Base-by-base conservation (phyloP, 768 basidiomycete genomes). In the Dioszegia crocea region DNA sequence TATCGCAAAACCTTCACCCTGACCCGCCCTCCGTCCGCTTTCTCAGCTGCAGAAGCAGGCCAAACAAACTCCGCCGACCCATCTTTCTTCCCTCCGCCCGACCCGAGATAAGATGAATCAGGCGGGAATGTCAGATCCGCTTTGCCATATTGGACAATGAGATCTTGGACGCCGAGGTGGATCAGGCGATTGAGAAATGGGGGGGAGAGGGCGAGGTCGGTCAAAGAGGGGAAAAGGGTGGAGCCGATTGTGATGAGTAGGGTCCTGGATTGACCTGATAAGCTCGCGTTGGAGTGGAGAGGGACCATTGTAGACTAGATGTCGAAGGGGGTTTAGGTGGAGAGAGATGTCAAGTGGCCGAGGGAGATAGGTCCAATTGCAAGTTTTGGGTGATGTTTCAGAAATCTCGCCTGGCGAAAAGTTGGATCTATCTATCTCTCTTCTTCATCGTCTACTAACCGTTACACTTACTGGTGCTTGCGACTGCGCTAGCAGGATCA, bases 171-270 rank as follows among this genome's bases (percentile, higher is more conserved):
- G 9, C 86, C 86, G 51, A 80, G 82, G 12, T 64, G 47, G 39
- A 69, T 74, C 30, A 93, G 80, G 38, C 79, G 79, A n/a, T 75
- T 64, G 38, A 91, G 80, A 26, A 87, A 83, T n/a, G 80, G 70
- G 4, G 80, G 76, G 17, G 84, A 83, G 58, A 90, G 79, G 17
- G 82, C 81, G 21, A 80, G 74, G 61, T 84, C 78, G 54, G 89
- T 83, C 63, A 97, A 83, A 12, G 80, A 74, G 75, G 91, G 86
- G 79, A 94, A 96, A 68, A 82, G 80, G 19, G 91, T 94, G 21
- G 92, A 92, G 59, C 92, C 92, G 57, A 97, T 88, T 2, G 92
- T 93, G 62, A 91, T 82, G 76, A 97, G 86, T 50, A 81, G 82
- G 4, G 57, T 66, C 10, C 11, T 41, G 21, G 53, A 17, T 55